Percentiles rank a stretch among this genome's conserved stretches.
Conservation (phyloP, 2,329 filamentous ascomycete genomes). For the Claviceps humidiphila region DNA sequence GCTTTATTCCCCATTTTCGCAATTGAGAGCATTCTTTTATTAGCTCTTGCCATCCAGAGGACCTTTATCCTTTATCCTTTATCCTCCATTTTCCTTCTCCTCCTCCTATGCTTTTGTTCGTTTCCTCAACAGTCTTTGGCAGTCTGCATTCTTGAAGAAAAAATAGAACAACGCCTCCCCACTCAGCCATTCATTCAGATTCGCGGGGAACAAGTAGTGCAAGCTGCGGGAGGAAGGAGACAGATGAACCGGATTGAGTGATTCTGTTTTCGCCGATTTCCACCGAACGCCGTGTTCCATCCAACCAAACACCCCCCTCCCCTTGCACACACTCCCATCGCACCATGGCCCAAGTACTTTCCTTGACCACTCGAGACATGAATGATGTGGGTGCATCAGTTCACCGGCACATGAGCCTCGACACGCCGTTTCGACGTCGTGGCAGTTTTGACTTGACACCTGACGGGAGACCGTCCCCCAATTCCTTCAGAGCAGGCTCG, state of each 20-base stretch:
- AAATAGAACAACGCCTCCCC: too few relatives aligned
- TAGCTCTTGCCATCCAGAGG: conserved; percentile 5
- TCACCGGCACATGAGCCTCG: conserved; percentile 11
- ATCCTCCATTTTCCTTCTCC: not conserved
- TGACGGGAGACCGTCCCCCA: conserved; percentile 5
- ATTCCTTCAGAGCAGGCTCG: conserved; percentile 4
- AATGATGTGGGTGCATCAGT: conserved; percentile 10
- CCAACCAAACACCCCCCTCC: not conserved
- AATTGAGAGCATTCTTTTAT: conserved; percentile 5
- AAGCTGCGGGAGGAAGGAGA: conserved; percentile 1
- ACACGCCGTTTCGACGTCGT: conserved; percentile 9
- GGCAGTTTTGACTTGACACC: conserved; percentile 5
- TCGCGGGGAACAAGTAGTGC: conserved; percentile 1
- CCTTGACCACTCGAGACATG: conserved; percentile 12
- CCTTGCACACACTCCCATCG: not conserved
- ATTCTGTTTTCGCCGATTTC: conserved; percentile 3
- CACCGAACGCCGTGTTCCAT: conserved; percentile 1
- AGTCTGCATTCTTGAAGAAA: not conserved
- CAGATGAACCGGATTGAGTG: not conserved
- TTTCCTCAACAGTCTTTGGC: not conserved
- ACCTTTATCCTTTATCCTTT: not conserved
- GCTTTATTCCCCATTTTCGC: conserved; percentile 4
- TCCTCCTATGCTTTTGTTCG: not conserved
- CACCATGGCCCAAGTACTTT: conserved; percentile 15
- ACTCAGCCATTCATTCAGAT: not conserved